These are phyloP conservation scores for Monosporascus sp. DNA, from an alignment of 2,329 filamentous ascomycete species.

Conservation along the genomic window DNA sequence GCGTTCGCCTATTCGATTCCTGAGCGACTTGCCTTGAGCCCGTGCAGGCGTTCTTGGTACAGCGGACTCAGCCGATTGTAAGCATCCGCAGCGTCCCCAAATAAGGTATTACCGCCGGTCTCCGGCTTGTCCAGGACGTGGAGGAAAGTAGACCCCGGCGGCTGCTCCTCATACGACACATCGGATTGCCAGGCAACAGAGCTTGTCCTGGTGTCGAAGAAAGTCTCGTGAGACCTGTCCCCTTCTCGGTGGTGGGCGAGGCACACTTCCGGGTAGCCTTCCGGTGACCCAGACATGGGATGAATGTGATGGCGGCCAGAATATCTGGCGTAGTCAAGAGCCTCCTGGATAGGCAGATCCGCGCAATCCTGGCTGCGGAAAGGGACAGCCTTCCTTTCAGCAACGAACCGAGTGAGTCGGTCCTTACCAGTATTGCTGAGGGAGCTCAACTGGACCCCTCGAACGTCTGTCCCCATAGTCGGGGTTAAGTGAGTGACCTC, in stretches of 20 bases:
- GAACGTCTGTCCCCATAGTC: conserved; percentile 67
- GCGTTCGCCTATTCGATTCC: conserved; percentile 74
- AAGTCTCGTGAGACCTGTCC: conserved; percentile 54
- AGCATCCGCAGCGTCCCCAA: conserved; percentile 72
- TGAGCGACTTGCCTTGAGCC: conserved; percentile 75
- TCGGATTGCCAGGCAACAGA: conserved; percentile 88
- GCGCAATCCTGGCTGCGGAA: conserved; percentile 73
- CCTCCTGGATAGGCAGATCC: conserved; percentile 63
- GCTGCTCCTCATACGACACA: conserved; percentile 82
- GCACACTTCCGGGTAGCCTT: conserved; percentile 69
- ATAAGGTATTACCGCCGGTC: conserved; percentile 80
- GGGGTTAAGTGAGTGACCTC: conserved; percentile 61
- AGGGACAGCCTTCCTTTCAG: conserved; percentile 71
- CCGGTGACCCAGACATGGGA: conserved; percentile 69
- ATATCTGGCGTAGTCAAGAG: conserved; percentile 65
- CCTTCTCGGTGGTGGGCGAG: conserved; percentile 70
- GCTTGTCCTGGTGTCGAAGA: conserved; percentile 64
- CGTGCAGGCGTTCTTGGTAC: conserved; percentile 76
- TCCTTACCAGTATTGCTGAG: conserved; percentile 66
- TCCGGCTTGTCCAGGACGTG: conserved; percentile 80
- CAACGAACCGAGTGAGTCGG: conserved; percentile 69
- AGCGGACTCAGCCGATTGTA: conserved; percentile 75
- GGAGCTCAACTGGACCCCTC: conserved; percentile 65
- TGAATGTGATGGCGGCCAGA: conserved; percentile 81
- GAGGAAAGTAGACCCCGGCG: conserved; percentile 83